phyloP scores from a whole-genome alignment of 2,329 filamentous ascomycete species.

The Neopestalotiopsis clavispora region DNA sequence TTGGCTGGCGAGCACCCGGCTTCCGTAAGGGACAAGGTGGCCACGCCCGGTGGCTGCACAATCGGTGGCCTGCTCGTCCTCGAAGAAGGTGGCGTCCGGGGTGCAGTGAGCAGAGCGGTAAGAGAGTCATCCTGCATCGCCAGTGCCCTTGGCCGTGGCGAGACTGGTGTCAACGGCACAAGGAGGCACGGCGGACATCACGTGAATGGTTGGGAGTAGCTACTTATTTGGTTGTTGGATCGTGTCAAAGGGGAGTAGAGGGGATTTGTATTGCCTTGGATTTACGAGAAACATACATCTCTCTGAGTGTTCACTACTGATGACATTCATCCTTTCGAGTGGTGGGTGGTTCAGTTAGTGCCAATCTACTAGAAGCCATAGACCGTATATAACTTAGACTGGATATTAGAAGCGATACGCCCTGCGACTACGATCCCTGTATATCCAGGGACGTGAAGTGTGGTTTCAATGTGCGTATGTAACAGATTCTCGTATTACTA shows the following conservation, averaged over 20 bases:
- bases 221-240: background rate
- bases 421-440: background rate
- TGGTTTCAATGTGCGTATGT: background rate
- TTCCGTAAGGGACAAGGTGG: constrained; percentile 76
- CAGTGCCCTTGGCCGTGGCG: constrained; percentile 65
- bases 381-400: background rate
- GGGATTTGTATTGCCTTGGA: background rate
- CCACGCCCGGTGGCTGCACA: constrained; percentile 77
- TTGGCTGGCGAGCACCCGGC: constrained; percentile 77
- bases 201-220: constrained; percentile 5
- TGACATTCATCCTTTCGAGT: background rate
- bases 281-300: background rate
- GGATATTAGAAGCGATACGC: background rate
- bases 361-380: background rate
- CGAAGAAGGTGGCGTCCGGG: constrained; percentile 74
- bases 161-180: constrained; percentile 53
- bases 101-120: constrained; percentile 69
- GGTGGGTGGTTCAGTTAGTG: background rate
- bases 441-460: background rate
- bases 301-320: background rate
- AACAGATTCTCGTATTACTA: too few species aligned
- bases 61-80: constrained; percentile 75
- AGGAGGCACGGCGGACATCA: constrained; percentile 22
- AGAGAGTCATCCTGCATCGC: constrained; percentile 74
- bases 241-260: background rate